Conservation (phyloP, 148 eudicot genomes). For the Simmondsia chinensis region DNA sequence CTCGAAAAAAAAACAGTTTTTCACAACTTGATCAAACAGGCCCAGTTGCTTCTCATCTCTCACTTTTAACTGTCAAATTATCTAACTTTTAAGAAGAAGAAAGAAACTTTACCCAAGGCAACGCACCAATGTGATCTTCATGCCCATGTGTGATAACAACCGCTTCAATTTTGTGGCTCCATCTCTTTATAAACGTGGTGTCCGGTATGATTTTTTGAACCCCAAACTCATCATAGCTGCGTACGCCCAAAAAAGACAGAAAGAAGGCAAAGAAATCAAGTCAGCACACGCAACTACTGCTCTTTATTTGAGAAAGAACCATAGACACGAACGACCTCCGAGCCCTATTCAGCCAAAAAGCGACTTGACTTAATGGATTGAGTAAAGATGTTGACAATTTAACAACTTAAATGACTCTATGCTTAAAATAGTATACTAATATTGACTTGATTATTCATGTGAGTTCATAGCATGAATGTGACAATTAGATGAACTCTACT, state of each 20-base stretch:
- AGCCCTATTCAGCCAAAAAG: too few species aligned
- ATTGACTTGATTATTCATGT: too few species aligned
- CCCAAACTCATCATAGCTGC: slow-evolving; percentile 89
- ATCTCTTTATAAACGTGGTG: slow-evolving; percentile 78
- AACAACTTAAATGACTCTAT: too few species aligned
- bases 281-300: neutral
- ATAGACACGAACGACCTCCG: too few species aligned
- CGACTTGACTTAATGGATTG: too few species aligned
- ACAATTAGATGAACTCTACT: too few species aligned
- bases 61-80: neutral
- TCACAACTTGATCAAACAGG: neutral
- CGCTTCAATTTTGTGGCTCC: slow-evolving; percentile 99
- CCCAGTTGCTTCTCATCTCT: neutral
- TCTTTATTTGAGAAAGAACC: too few species aligned
- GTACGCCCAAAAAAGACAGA: slow-evolving; percentile 5
- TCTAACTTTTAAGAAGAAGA: slow-evolving; percentile 14
- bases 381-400: too few species aligned
- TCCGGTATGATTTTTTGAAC: slow-evolving; percentile 95
- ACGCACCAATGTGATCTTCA: slow-evolving; percentile 99
- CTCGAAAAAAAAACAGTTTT: neutral
- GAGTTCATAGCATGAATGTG: too few species aligned
- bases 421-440: too few species aligned
- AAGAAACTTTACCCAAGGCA: slow-evolving; percentile 97
- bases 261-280: slow-evolving; percentile 1
- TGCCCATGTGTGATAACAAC: slow-evolving; percentile 96